These are phyloP conservation scores for Vanrija humicola DNA, from an alignment of 1,284 basidiomycete species.

Conservation along the genomic window DNA sequence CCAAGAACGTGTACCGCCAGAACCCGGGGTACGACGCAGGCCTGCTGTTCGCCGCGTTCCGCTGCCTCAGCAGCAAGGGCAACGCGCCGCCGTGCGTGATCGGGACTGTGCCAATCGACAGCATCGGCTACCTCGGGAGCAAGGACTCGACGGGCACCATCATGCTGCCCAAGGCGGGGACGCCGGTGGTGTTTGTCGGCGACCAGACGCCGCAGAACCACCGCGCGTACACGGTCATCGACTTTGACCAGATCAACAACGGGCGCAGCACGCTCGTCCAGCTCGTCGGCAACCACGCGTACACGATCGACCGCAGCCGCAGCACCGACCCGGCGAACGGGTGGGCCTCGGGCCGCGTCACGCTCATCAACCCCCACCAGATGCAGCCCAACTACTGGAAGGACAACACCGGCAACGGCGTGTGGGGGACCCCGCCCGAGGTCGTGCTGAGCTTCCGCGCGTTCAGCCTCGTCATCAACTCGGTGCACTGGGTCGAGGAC, in stretches of 20 bases:
- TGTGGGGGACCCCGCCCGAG: neutral
- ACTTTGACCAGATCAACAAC: constrained; percentile 2
- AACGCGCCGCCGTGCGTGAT: constrained; percentile 4
- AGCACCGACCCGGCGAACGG: neutral
- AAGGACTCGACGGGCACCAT: neutral
- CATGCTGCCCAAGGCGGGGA: neutral
- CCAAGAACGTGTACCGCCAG: neutral
- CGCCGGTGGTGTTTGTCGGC: neutral
- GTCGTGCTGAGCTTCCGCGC: constrained; percentile 1
- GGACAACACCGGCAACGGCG: neutral
- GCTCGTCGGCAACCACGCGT: constrained; percentile 4
- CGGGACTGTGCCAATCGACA: neutral
- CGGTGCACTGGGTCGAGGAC: constrained; percentile 3
- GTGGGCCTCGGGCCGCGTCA: neutral
- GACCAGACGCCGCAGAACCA: constrained; percentile 3
- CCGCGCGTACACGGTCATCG: constrained; percentile 1
- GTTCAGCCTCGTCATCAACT: neutral
- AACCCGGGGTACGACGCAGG: neutral
- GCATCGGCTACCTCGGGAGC: neutral
- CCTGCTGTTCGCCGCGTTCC: neutral
- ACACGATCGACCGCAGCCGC: neutral
- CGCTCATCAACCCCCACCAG: constrained; percentile 4
- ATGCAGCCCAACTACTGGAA: neutral
- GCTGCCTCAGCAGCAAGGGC: neutral
- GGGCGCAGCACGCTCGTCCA: neutral